Percentiles rank a stretch among this genome's conserved stretches.
Evolutionary conservation across 2,329 filamentous ascomycete genomes (phyloP).

Genomic region (Didymella exigua): DNA sequence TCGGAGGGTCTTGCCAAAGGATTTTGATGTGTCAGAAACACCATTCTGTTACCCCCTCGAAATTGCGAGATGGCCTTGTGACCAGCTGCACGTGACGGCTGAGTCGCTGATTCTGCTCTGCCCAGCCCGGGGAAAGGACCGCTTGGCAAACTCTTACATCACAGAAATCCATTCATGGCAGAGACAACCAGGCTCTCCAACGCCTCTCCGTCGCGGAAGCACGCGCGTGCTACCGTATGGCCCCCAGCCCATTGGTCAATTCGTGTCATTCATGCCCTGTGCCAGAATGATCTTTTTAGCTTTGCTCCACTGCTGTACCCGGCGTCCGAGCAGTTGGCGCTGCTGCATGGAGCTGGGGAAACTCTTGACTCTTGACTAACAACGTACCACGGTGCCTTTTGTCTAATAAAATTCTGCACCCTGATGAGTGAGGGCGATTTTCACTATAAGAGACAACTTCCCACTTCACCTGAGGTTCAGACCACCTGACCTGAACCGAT

Average conservation of each 20-base stretch:
- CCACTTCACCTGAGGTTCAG: conserved; percentile 10
- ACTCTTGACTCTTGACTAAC: conserved; percentile 41
- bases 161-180: conserved; percentile 27
- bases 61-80: conserved; percentile 26
- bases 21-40: conserved; percentile 41
- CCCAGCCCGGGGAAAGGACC: conserved; percentile 15
- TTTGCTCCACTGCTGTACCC: conserved; percentile 30
- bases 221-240: conserved; percentile 22
- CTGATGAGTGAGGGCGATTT: conserved; percentile 10
- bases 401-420: conserved; percentile 36
- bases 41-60: conserved; percentile 31
- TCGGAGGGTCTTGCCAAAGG: conserved; percentile 29
- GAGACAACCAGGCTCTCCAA: conserved; percentile 23
- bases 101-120: conserved; percentile 23
- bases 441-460: conserved; percentile 37
- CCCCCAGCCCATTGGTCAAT: conserved; percentile 14
- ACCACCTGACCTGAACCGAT: conserved; percentile 23
- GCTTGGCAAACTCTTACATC: conserved; percentile 34
- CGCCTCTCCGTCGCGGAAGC: conserved; percentile 30
- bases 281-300: conserved; percentile 29
- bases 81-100: conserved; percentile 25
- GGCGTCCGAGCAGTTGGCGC: conserved; percentile 34
- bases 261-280: conserved; percentile 30
- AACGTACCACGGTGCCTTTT: conserved; percentile 36
- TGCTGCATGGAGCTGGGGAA: conserved; percentile 33